These are phyloP conservation scores for Sporothrix brunneoviolacea DNA, from an alignment of 2,329 filamentous ascomycete species.

Conservation along the genomic window DNA sequence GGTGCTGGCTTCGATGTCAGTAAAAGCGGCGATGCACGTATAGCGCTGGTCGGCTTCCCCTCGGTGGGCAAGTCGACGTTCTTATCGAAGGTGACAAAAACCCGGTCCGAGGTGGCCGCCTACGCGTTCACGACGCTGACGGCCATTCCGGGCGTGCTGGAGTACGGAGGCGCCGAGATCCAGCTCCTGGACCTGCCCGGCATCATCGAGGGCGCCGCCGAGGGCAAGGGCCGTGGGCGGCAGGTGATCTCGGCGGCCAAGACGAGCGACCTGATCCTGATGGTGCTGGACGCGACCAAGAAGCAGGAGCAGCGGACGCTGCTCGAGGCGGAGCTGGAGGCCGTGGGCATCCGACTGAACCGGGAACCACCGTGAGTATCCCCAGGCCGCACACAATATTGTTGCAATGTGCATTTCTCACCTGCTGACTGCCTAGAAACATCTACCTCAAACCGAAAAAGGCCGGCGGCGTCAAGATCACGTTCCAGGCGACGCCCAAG, in stretches of 20 bases:
- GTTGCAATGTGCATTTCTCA: too few species aligned
- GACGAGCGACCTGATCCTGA: slow-evolving; percentile 93
- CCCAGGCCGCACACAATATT: too few species aligned
- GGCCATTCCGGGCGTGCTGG: slow-evolving; percentile 91
- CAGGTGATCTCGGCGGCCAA: slow-evolving; percentile 98
- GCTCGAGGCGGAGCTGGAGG: slow-evolving; percentile 86
- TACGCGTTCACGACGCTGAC: slow-evolving; percentile 98
- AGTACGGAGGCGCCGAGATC: slow-evolving; percentile 97
- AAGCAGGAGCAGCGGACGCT: slow-evolving; percentile 85
- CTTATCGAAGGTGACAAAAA: slow-evolving; percentile 97
- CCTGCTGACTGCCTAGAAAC: too few species aligned
- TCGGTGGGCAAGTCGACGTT: slow-evolving; percentile 99
- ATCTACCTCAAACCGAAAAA: slow-evolving; percentile 97
- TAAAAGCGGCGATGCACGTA: slow-evolving; percentile 93
- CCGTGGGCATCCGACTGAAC: slow-evolving; percentile 91
- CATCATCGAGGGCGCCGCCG: slow-evolving; percentile 94
- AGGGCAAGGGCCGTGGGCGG: slow-evolving; percentile 90
- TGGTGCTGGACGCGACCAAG: slow-evolving; percentile 96
- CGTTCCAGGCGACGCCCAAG: slow-evolving; percentile 84
- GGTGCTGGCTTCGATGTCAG: slow-evolving; percentile 88
- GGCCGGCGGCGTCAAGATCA: slow-evolving; percentile 97
- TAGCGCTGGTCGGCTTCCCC: slow-evolving; percentile 96
- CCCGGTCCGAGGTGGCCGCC: slow-evolving; percentile 88
- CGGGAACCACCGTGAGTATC: slow-evolving; percentile 84
- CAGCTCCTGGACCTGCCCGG: slow-evolving; percentile 95